Evolutionary conservation across 2,329 filamentous ascomycete genomes (phyloP), one percentile per base, ranked within the genome.

Genomic region (Akanthomyces muscarius): DNA sequence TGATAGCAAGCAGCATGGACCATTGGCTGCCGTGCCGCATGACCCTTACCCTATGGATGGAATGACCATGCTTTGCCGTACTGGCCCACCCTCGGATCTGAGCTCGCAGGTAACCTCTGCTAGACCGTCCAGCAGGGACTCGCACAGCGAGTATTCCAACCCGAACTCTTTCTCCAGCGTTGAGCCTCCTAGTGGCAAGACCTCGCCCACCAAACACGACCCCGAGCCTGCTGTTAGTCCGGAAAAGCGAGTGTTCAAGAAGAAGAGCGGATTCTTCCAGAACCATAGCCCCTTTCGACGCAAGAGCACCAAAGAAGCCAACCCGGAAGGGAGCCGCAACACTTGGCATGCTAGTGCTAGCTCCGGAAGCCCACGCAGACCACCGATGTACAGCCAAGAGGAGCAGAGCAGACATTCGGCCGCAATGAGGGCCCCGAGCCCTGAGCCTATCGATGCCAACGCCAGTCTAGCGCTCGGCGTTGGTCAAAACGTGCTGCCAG

Each of bases 11-110:
- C 87, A 92, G 66, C 73, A 77, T 54, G 83, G 83, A 3, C 82
- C 87, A 28, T 85, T 91, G 64, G 81, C 87, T 4, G 77, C 86
- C 16, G 85, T 96, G 3, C 92, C 94, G 16, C 92, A 97, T 70
- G 96, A 98, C 69, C 92, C 95, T 11, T 97, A 97, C 73, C 93
- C 94, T 0, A 86, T 89, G 74, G 94, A 98, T 72, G 94, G 93
- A 5, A 98, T 98, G 92, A 97, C 94, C 0, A 96, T 98, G 86
- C 89, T 97, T 66, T 98, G 94, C 76, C 87, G 92, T 64, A 88
- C 90, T 45, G 89, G 87, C 4, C 84, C 88, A 45, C 71, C 72
- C 18, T 77, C 85, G 77, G 75, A 92, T 83, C 76, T 74, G 42
- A 77, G 76, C 65, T 79, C 78, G 5, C 75, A 80, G 30, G 71